phyloP scores from a whole-genome alignment of 345 rosid genomes.

The Combretum micranthum region DNA sequence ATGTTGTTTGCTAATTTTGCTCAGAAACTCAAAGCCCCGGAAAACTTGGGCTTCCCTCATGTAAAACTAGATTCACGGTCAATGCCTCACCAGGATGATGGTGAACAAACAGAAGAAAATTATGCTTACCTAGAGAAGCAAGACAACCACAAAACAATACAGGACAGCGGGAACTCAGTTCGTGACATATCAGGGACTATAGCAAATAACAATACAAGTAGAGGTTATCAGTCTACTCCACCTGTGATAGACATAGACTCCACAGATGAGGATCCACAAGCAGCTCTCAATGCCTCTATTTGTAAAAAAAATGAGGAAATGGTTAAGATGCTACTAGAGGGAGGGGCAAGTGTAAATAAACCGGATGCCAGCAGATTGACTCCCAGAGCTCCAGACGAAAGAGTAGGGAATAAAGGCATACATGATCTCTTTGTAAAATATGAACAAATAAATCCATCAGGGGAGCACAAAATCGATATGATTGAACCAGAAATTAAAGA shows the following conservation, averaged over 20 bases:
- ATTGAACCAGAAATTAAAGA: conserved; percentile 22
- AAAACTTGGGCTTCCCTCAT: conserved; percentile 26
- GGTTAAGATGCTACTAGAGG: conserved; percentile 52
- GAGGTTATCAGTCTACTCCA: conserved; percentile 11
- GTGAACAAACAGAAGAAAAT: conserved; percentile 28
- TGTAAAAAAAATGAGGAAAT: conserved; percentile 42
- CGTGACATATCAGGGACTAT: conserved; percentile 17
- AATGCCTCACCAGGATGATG: conserved; percentile 23
- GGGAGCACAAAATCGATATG: conserved; percentile 48
- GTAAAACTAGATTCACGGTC: conserved; percentile 22
- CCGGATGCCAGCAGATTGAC: conserved; percentile 43
- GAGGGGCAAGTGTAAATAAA: conserved; percentile 38
- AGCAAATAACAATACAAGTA: conserved; percentile 24
- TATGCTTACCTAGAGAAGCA: conserved; percentile 16
- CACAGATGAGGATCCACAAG: conserved; percentile 29
- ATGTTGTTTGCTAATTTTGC: conserved; percentile 13
- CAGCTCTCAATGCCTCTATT: conserved; percentile 41
- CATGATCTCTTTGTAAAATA: conserved; percentile 36
- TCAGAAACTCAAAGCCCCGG: conserved; percentile 56
- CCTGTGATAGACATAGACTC: conserved; percentile 16
- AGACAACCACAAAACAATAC: conserved; percentile 17
- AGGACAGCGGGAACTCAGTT: conserved; percentile 13
- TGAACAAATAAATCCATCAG: conserved; percentile 28
- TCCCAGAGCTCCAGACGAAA: conserved; percentile 44
- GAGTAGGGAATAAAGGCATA: conserved; percentile 37